A percentile compares a stretch with the other conserved stretches of the same genome.
Conservation (phyloP, 352 stramenopile species). For the Lagenidium giganteum region DNA sequence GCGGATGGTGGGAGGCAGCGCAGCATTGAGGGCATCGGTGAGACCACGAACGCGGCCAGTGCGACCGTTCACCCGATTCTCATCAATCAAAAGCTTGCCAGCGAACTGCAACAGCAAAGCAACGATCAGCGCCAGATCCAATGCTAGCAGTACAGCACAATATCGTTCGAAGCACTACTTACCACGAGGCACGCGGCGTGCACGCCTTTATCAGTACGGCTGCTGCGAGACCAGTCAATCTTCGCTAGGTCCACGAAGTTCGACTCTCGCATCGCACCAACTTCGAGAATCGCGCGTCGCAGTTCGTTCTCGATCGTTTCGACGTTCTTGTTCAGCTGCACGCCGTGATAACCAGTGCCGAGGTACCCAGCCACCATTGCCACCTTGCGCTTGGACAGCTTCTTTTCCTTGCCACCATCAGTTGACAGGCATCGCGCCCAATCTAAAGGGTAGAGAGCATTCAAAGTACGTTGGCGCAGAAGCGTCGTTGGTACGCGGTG, state of each 20-base stretch:
- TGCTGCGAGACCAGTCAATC: constrained; percentile 88
- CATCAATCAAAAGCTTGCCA: constrained; percentile 82
- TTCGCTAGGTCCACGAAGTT: constrained; percentile 86
- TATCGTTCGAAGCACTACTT: constrained; percentile 11
- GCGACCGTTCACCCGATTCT: constrained; percentile 52
- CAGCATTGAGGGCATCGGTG: constrained; percentile 64
- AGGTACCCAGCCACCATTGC: constrained; percentile 82
- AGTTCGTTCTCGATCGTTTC: constrained; percentile 83
- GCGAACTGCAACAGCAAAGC: constrained; percentile 53
- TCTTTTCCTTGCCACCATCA: constrained; percentile 1
- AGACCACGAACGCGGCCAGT: constrained; percentile 59
- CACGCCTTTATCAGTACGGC: constrained; percentile 90
- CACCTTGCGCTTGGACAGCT: constrained; percentile 84
- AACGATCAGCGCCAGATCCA: too few relatives aligned
- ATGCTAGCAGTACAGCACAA: not conserved
- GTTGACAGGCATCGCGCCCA: constrained; percentile 5
- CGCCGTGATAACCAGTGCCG: constrained; percentile 39
- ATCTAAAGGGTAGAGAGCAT: too few relatives aligned
- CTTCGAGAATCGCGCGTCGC: constrained; percentile 68
- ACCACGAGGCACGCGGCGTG: constrained; percentile 88
- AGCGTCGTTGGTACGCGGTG: constrained; percentile 1
- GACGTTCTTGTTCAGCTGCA: constrained; percentile 79
- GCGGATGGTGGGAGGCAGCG: constrained; percentile 74
- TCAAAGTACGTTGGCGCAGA: not conserved
- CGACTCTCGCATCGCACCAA: constrained; percentile 80